Evolutionary conservation across 2,329 filamentous ascomycete species (phyloP), one percentile per base, ranked within the genome.

Genomic region (Stylonectria norvegica): DNA sequence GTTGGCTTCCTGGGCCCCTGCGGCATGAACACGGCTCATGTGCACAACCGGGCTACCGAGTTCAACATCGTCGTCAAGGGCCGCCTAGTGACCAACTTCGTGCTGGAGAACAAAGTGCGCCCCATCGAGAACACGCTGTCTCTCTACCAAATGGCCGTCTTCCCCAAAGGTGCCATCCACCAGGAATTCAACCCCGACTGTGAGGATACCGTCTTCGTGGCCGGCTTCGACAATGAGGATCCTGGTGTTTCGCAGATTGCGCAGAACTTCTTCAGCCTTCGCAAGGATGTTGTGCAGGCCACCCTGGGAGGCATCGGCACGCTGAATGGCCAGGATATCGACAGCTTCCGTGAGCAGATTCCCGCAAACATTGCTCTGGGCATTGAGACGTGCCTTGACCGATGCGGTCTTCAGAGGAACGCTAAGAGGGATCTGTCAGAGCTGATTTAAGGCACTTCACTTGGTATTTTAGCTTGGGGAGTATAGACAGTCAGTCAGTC

Each of bases 131-230:
- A 66, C 48, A 64, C 60, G 25, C 53, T 73, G 37, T 51, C 55
- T 3, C 57, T 55, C 4, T 67, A 61, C 43, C 65, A 72, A 45
- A 72, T 73, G 65, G 61, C 67, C 10, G 65, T 73, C 8, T 75
- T 76, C 54, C 72, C 71, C 2, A 64, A 71, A 48, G 74, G 73
- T 5, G 64, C 67, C 3, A 61, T 75, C 8, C 73, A 77, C 49
- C 67, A 68, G 2, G 69, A 76, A 46, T 75, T 70, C 56, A 77
- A 77, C 56, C 71, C 72, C 3, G 65, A 70, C 42, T 76, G 74
- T 52, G 61, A 65, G 28, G 61, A 67, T 14, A 63, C 72, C 15
- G 64, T 70, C 5, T 75, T 75, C 49, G 67, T 75, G 5, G 72
- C 72, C 5, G 65, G 62, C 4, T 75, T 75, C 54, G 66, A 66